Conservation (phyloP, 352 stramenopile genomes). For the Peronospora destructor region DNA sequence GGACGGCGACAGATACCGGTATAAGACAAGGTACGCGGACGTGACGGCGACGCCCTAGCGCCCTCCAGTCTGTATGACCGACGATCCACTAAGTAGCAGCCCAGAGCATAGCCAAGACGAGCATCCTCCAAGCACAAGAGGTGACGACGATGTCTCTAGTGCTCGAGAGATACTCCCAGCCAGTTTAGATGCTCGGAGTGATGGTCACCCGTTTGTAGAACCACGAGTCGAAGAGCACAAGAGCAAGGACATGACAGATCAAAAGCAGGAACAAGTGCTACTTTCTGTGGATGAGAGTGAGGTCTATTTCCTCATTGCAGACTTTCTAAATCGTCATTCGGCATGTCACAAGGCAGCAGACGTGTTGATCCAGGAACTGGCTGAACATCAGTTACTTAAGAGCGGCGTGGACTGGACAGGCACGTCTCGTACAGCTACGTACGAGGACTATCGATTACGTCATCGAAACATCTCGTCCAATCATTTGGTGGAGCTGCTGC, state of each 20-base stretch:
- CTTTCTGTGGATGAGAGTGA: slow-evolving; percentile 38
- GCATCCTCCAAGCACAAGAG: not conserved
- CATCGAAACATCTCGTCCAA: slow-evolving; percentile 60
- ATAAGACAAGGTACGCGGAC: slow-evolving; percentile 1
- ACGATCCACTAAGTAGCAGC: slow-evolving; percentile 10
- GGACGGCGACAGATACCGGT: slow-evolving; percentile 4
- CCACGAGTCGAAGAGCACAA: slow-evolving; percentile 14
- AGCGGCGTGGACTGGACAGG: slow-evolving; percentile 67
- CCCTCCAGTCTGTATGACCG: slow-evolving; percentile 10
- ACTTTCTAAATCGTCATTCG: slow-evolving; percentile 70
- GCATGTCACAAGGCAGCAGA: slow-evolving; percentile 58
- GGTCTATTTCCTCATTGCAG: slow-evolving; percentile 81
- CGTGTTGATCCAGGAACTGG: slow-evolving; percentile 58
- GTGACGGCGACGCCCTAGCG: not conserved
- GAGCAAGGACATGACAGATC: slow-evolving; percentile 5
- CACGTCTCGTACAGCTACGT: slow-evolving; percentile 37
- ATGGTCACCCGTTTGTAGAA: not conserved
- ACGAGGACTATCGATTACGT: slow-evolving; percentile 66
- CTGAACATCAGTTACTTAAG: slow-evolving; percentile 47
- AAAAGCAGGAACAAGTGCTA: not conserved
- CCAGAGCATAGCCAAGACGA: slow-evolving; percentile 6
- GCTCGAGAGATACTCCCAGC: slow-evolving; percentile 16
- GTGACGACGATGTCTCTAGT: slow-evolving; percentile 8
- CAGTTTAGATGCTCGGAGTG: not conserved
- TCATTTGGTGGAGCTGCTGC: slow-evolving; percentile 59